Conservation (phyloP, 441 rosid genomes). For the Gossypium schwendimanii region DNA sequence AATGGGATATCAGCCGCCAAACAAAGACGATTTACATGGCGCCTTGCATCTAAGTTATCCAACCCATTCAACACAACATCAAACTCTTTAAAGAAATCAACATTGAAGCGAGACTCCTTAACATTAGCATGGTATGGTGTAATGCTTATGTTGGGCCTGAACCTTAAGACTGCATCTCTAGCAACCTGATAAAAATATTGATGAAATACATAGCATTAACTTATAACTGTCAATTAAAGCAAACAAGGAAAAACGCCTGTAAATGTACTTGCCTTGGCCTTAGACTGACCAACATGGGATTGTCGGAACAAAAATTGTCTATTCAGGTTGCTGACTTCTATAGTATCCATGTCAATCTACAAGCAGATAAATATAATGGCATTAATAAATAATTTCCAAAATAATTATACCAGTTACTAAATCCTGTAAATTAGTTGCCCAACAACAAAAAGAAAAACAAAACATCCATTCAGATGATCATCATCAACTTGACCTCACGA, state of each 20-base stretch:
- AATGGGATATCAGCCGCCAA: slow-evolving; percentile 92
- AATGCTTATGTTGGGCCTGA: slow-evolving; percentile 77
- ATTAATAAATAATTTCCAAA: not conserved
- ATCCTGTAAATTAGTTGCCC: not conserved
- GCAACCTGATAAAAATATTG: slow-evolving; percentile 59
- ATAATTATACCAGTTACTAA: not conserved
- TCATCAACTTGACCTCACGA: not conserved
- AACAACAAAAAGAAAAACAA: not conserved
- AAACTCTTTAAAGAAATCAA: slow-evolving; percentile 87
- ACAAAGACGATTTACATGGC: slow-evolving; percentile 95
- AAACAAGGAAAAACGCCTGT: not conserved
- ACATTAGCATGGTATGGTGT: slow-evolving; percentile 85
- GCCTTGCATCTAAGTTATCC: slow-evolving; percentile 91
- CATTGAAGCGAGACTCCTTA: slow-evolving; percentile 69
- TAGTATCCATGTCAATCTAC: slow-evolving; percentile 98
- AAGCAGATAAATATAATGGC: slow-evolving; percentile 15
- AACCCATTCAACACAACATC: slow-evolving; percentile 89
- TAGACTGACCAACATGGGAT: slow-evolving; percentile 93
- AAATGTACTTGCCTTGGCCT: slow-evolving; percentile 64
- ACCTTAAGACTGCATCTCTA: slow-evolving; percentile 85
- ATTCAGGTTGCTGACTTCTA: slow-evolving; percentile 97
- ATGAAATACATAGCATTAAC: not conserved
- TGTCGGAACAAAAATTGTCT: slow-evolving; percentile 89
- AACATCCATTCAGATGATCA: not conserved
- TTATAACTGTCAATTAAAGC: not conserved